Conservation (phyloP, 2,329 filamentous ascomycete species). For the Atkinsonella hypoxylon region DNA sequence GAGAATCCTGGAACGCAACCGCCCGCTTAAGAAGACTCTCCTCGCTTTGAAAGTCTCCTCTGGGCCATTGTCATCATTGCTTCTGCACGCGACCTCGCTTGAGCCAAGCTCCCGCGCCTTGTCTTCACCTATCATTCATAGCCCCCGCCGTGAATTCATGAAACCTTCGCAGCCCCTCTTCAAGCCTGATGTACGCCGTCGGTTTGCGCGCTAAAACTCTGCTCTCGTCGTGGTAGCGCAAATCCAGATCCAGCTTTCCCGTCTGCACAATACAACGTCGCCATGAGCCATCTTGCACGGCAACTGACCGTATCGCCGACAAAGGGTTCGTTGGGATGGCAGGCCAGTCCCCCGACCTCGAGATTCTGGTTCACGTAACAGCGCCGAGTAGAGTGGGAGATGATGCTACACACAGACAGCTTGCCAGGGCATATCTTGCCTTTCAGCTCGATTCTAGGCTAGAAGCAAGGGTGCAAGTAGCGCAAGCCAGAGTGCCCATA, state of each 20-base stretch:
- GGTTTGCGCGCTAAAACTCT: neutral
- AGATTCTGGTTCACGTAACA: constrained; percentile 44
- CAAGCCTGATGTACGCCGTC: neutral
- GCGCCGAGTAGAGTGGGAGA: constrained; percentile 37
- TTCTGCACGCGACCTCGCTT: neutral
- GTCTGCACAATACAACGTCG: constrained; percentile 1
- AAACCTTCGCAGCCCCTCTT: neutral
- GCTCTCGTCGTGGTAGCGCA: neutral
- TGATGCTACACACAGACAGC: constrained; percentile 35
- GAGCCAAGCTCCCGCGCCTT: neutral
- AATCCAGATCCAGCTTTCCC: neutral
- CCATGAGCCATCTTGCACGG: neutral
- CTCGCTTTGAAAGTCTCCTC: neutral
- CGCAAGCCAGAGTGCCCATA: neutral
- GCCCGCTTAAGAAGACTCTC: neutral
- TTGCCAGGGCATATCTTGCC: constrained; percentile 38
- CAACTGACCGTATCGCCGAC: neutral
- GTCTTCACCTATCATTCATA: neutral
- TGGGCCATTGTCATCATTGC: neutral
- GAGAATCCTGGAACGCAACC: neutral
- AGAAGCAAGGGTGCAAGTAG: neutral
- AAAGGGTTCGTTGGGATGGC: constrained; percentile 12
- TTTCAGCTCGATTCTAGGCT: constrained; percentile 27
- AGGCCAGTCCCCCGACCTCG: constrained; percentile 22
- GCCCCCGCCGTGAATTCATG: constrained; percentile 1